phyloP scores from a whole-genome alignment of 179 eudicot genomes.

The Actinidia arguta region DNA sequence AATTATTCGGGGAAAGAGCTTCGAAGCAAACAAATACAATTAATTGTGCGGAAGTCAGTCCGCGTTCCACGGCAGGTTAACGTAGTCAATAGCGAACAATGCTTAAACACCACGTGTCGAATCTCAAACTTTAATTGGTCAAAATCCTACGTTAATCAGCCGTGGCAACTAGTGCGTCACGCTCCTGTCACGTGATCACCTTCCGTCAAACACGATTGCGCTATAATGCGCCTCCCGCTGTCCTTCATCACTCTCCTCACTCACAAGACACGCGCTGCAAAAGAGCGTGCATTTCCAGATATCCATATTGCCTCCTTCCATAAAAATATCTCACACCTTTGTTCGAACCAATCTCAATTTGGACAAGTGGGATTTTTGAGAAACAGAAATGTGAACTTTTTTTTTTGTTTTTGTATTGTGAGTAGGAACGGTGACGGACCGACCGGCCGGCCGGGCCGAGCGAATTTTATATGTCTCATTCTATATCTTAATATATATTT shows the following conservation, averaged over 20 bases:
- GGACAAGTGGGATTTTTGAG: too few relatives aligned
- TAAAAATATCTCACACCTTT: too few relatives aligned
- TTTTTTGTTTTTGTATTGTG: too few relatives aligned
- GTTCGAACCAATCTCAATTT: too few relatives aligned
- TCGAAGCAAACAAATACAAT: not conserved
- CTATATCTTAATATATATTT: too few relatives aligned
- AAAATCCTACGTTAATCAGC: not conserved
- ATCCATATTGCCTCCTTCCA: too few relatives aligned
- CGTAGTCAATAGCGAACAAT: not conserved
- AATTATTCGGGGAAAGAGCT: not conserved
- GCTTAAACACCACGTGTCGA: not conserved
- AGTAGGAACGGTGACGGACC: too few relatives aligned
- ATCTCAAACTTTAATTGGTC: not conserved
- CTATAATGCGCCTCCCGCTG: not conserved
- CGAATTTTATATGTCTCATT: too few relatives aligned
- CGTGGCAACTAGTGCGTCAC: not conserved
- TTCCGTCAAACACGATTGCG: not conserved
- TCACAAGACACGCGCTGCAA: not conserved
- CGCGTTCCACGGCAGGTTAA: constrained; percentile 12
- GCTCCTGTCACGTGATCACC: not conserved
- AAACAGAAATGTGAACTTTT: too few relatives aligned
- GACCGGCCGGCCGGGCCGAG: too few relatives aligned
- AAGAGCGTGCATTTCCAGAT: not conserved
- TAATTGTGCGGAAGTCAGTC: not conserved
- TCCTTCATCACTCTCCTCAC: not conserved